phyloP scores from a whole-genome alignment of 306 rosid species.

The cucumber (Cucumis sativus) region DNA sequence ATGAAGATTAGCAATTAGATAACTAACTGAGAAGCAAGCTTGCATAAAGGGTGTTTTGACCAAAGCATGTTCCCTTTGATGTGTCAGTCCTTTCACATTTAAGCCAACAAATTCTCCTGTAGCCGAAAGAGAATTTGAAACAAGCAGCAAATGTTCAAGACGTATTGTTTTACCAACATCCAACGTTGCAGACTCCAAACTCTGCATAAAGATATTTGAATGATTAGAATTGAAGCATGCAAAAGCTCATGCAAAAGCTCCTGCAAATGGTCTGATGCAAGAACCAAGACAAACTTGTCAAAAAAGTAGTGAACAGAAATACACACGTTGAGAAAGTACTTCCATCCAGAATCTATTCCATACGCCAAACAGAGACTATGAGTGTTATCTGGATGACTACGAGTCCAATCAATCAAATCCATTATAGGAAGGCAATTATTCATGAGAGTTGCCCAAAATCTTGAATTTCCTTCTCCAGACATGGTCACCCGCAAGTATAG shows the following conservation, averaged over 20 bases:
- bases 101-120: slow-evolving; percentile 85
- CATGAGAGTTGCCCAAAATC: slow-evolving; percentile 54
- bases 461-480: slow-evolving; percentile 28
- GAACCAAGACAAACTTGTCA: not conserved
- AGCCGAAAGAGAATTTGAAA: slow-evolving; percentile 57
- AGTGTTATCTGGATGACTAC: slow-evolving; percentile 82
- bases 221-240: not conserved
- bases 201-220: slow-evolving; percentile 34
- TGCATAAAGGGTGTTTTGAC: slow-evolving; percentile 75
- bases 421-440: slow-evolving; percentile 48
- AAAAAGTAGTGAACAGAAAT: slow-evolving; percentile 2
- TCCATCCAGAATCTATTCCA: slow-evolving; percentile 81
- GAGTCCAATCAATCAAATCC: slow-evolving; percentile 82
- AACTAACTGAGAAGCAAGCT: slow-evolving; percentile 91
- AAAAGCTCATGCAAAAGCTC: not conserved
- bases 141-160: slow-evolving; percentile 63
- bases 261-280: not conserved
- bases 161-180: slow-evolving; percentile 75
- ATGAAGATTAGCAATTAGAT: slow-evolving; percentile 6
- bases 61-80: slow-evolving; percentile 51
- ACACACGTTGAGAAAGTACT: slow-evolving; percentile 54
- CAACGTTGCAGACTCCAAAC: slow-evolving; percentile 50
- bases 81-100: slow-evolving; percentile 65
- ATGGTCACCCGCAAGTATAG: slow-evolving; percentile 64
- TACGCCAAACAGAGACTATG: slow-evolving; percentile 45